Base-by-base conservation (phyloP, 2,329 filamentous ascomycete genomes). In the Xenoacremonium recifei region DNA sequence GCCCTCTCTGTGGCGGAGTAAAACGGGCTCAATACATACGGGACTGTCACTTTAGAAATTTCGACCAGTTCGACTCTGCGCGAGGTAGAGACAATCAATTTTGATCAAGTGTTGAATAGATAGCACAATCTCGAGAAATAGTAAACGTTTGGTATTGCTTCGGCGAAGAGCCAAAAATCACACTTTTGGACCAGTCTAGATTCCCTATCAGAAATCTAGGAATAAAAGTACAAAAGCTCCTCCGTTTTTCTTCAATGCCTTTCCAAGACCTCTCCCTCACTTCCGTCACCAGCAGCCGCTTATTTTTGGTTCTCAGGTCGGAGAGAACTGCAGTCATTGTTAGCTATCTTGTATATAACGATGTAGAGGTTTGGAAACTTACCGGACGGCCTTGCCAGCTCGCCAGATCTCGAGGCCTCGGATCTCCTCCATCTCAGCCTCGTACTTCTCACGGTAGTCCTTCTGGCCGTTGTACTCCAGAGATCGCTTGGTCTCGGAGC, bases 381-480 rank as follows among this genome's bases (percentile, higher is more conserved):
- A 85, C 79, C 92, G 87, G 63, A 99, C 93, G 61, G 93, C 89
- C 85, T 96, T 97, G 71, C 93, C 93, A 55, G 93, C 93, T 66
- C 88, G 84, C 93, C 93, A 99, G 83, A 99, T 99, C 83, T 99
- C 93, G 65, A 99, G 77, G 66, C 90, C 82, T 64, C 92, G 87
- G 77, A 99, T 97, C 79, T 97, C 93, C 77, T 96, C 79, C 84
- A 99, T 88, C 87, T 99, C 93, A 66, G 89, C 82, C 83, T 96
- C 90, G 73, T 91, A 99, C 76, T 88, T 90, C 80, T 96, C 79
- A 63, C 93, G 87, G 85, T 99, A 99, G 75, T 99, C 90, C 59
- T 82, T 76, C 74, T 95, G 89, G 68, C 87, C 80, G 82, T 97
- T 97, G 83, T 95, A 99, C 65, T 96, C 90, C 65, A 99, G 85